Conservation (phyloP, 1,284 basidiomycete genomes). For the Ustilago lituana region DNA sequence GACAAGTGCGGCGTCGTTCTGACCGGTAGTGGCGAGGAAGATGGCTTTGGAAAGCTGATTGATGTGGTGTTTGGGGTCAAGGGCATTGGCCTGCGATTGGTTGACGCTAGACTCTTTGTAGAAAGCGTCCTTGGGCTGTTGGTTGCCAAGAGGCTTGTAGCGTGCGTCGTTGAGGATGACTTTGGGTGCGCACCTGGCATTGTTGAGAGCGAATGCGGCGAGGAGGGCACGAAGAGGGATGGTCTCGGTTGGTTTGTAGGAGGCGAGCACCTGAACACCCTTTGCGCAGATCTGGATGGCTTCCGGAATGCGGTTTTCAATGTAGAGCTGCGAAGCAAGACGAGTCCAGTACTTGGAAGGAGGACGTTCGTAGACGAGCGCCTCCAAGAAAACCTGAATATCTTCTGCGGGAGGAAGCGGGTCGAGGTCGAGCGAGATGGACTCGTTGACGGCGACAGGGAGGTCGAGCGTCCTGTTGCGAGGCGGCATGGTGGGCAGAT, state of each 20-base stretch:
- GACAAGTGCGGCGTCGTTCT: slow-evolving; percentile 46
- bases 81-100: slow-evolving; percentile 35
- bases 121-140: slow-evolving; percentile 45
- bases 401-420: slow-evolving; percentile 58
- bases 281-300: slow-evolving; percentile 47
- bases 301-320: slow-evolving; percentile 48
- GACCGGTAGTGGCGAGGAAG: slow-evolving; percentile 45
- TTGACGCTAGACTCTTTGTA: slow-evolving; percentile 33
- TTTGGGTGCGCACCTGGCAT: slow-evolving; percentile 57
- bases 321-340: slow-evolving; percentile 54
- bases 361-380: slow-evolving; percentile 56
- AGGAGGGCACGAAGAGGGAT: slow-evolving; percentile 52
- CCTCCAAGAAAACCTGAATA: slow-evolving; percentile 57
- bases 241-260: slow-evolving; percentile 48
- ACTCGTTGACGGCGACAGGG: slow-evolving; percentile 57
- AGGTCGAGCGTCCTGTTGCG: slow-evolving; percentile 54
- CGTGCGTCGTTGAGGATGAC: slow-evolving; percentile 56
- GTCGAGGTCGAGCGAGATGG: slow-evolving; percentile 57
- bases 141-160: slow-evolving; percentile 52
- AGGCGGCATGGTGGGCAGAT: slow-evolving; percentile 29
- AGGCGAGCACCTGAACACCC: slow-evolving; percentile 48
- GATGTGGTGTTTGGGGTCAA: slow-evolving; percentile 51
- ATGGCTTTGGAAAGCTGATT: slow-evolving; percentile 50
- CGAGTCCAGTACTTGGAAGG: slow-evolving; percentile 57
- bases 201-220: slow-evolving; percentile 49